phyloP scores from a whole-genome alignment of 768 basidiomycete species.

The Kwoniella botswanensis region DNA sequence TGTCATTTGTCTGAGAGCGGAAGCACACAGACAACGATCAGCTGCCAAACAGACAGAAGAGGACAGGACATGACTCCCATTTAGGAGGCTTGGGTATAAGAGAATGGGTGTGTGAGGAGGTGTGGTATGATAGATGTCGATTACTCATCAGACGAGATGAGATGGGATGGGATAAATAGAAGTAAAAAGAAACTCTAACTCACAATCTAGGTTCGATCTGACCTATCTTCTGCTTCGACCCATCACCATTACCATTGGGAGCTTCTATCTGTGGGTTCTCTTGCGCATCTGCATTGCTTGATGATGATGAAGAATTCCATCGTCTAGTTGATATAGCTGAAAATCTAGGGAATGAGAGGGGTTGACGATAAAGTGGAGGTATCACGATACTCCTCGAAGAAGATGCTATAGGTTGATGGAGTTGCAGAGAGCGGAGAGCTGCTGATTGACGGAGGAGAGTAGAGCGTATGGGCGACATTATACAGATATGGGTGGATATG shows the following conservation, averaged over 20 bases:
- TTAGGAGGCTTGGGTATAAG: not conserved
- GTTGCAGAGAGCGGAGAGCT: not conserved
- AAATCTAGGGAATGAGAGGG: not conserved
- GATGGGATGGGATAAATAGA: too few relatives aligned
- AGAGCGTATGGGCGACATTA: not conserved
- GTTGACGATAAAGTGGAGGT: not conserved
- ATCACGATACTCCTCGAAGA: conserved; percentile 1
- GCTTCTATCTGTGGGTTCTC: conserved; percentile 24
- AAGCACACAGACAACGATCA: not conserved
- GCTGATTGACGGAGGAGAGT: not conserved
- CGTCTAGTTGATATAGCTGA: not conserved
- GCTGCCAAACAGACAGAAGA: not conserved
- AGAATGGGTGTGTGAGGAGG: not conserved
- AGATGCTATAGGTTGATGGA: conserved; percentile 16
- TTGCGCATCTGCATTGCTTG: not conserved
- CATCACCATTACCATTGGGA: conserved; percentile 9
- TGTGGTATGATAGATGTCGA: not conserved
- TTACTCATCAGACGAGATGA: not conserved
- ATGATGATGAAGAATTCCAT: conserved; percentile 10
- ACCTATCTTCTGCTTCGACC: conserved; percentile 34
- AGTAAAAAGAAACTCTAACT: conserved; percentile 5
- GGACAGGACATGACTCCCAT: not conserved
- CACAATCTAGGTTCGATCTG: conserved; percentile 50
- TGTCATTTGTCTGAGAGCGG: conserved; percentile 48
- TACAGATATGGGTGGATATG: not conserved